phyloP scores from a whole-genome alignment of 192 early-diverging fungal genomes.

The Coemansia sp. region DNA sequence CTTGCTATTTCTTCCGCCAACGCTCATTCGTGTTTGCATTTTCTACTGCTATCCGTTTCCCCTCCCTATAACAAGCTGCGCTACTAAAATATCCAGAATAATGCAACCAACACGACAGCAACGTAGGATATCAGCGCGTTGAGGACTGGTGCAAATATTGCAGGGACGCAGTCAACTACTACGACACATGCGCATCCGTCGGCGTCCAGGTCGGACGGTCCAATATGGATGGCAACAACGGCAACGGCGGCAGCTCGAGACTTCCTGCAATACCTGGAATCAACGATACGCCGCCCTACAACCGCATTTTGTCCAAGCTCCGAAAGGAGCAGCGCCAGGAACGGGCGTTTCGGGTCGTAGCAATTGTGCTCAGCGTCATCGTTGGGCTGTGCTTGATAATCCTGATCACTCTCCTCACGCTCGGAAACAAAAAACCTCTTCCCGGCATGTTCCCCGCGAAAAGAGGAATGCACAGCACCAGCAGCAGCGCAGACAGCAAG shows the following conservation, averaged over 20 bases:
- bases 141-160: conserved; percentile 56
- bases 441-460: neutral
- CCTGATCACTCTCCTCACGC: conserved; percentile 17
- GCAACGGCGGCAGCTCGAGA: neutral
- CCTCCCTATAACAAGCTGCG: neutral
- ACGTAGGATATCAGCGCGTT: conserved; percentile 46
- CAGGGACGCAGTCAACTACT: conserved; percentile 33
- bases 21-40: neutral
- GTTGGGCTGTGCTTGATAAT: conserved; percentile 37
- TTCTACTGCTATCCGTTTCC: neutral
- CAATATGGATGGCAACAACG: neutral
- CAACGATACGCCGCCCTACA: neutral
- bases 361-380: conserved; percentile 40
- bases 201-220: conserved; percentile 21
- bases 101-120: neutral
- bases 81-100: neutral
- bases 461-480: conserved; percentile 1
- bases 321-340: conserved; percentile 36
- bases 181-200: conserved; percentile 35
- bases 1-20: neutral
- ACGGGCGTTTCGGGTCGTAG: conserved; percentile 35
- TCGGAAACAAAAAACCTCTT: conserved; percentile 11
- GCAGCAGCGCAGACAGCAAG: conserved; percentile 9
- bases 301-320: conserved; percentile 21
- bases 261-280: conserved; percentile 8